Percentiles rank a stretch among this genome's conserved stretches.
Conservation (phyloP, 768 basidiomycete species). For the Russula ochroleuca region DNA sequence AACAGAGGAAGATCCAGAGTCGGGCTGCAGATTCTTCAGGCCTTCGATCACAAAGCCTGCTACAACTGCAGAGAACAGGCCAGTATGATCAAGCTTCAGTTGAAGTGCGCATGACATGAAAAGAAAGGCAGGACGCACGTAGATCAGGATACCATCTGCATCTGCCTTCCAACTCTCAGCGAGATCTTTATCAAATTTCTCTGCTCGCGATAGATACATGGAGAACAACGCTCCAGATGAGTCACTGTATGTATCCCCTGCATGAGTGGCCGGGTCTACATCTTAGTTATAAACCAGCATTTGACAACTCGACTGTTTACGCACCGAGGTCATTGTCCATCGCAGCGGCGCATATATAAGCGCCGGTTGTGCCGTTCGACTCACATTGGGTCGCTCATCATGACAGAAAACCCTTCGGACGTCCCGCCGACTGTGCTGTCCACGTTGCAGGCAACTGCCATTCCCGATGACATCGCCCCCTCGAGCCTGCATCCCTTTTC, state of each 20-base stretch:
- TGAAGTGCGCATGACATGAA: neutral
- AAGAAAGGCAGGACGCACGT: neutral
- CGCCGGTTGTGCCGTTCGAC: neutral
- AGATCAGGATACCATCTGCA: neutral
- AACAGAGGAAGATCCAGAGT: neutral
- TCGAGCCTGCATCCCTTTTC: conserved; percentile 7
- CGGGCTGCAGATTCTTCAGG: neutral
- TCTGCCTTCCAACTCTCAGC: neutral
- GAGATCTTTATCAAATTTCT: neutral
- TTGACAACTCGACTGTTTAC: neutral
- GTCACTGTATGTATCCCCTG: neutral
- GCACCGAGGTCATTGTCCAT: neutral
- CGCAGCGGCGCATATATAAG: neutral
- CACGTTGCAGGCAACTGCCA: conserved; percentile 1
- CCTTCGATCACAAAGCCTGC: neutral
- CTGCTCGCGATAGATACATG: neutral
- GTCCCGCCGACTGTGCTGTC: conserved; percentile 19
- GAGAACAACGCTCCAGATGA: neutral
- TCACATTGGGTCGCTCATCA: neutral
- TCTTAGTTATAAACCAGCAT: neutral
- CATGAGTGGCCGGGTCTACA: neutral
- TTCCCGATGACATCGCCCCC: neutral
- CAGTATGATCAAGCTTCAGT: neutral
- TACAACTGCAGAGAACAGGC: neutral
- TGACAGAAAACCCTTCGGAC: conserved; percentile 11